Conservation (phyloP, 371 early-diverging fungal genomes). For the Rhizopus sp. region DNA sequence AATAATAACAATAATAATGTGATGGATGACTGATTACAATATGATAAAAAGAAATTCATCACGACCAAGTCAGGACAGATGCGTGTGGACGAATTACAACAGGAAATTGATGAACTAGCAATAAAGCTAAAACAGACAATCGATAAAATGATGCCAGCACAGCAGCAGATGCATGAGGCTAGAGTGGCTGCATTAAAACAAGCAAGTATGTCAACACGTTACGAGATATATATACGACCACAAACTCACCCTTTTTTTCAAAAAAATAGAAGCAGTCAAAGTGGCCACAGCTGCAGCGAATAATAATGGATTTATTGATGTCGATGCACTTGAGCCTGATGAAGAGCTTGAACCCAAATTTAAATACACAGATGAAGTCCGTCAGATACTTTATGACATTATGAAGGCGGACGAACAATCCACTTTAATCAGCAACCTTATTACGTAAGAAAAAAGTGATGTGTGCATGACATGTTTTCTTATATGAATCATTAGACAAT, state of each 20-base stretch:
- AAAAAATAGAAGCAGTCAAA: background rate
- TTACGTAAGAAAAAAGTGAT: background rate
- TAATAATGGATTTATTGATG: constrained; percentile 4
- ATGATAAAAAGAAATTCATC: constrained; percentile 47
- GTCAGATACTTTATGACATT: constrained; percentile 41
- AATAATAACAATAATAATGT: no score
- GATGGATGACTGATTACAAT: no score
- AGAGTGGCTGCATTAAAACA: constrained; percentile 1
- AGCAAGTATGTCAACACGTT: background rate
- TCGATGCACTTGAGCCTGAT: constrained; percentile 3
- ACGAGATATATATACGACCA: no score
- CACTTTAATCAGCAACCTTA: constrained; percentile 11
- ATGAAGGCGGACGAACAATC: constrained; percentile 36
- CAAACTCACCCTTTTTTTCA: no score
- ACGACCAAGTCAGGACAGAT: constrained; percentile 44
- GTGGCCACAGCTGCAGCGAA: background rate
- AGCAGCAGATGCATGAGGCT: constrained; percentile 11
- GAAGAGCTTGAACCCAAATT: constrained; percentile 18
- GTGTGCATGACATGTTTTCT: background rate
- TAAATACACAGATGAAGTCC: constrained; percentile 37
- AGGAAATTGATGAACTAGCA: constrained; percentile 37
- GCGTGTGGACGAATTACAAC: constrained; percentile 38
- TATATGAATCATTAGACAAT: background rate
- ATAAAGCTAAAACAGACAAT: constrained; percentile 31
- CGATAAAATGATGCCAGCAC: constrained; percentile 44